phyloP scores from a whole-genome alignment of 2,329 filamentous ascomycete genomes.

The Penicillium corylophilum region DNA sequence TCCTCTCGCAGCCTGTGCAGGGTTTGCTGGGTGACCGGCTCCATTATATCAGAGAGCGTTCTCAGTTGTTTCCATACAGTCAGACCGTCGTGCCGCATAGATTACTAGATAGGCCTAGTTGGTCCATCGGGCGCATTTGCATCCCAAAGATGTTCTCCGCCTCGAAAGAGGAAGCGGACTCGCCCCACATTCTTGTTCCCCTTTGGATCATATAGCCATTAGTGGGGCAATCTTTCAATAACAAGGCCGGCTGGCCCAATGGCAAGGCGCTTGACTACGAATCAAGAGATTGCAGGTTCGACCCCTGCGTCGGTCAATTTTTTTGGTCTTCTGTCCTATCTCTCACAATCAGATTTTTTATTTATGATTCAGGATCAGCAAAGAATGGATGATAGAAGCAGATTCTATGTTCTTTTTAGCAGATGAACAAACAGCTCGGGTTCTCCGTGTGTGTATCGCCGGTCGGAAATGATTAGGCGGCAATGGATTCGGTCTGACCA shows the following conservation, averaged over 20 bases:
- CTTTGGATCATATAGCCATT: not conserved
- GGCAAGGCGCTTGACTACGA: constrained; percentile 54
- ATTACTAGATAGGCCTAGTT: not conserved
- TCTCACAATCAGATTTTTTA: not conserved
- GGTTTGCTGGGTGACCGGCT: not conserved
- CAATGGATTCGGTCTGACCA: too few species aligned
- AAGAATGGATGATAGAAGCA: too few species aligned
- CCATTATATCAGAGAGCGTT: not conserved
- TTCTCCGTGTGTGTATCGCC: too few species aligned
- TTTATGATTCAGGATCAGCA: too few species aligned
- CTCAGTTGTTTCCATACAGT: not conserved
- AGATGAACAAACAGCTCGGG: too few species aligned
- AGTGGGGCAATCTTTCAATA: not conserved
- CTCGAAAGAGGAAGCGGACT: not conserved
- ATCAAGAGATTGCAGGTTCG: constrained; percentile 54
- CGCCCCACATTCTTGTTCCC: not conserved
- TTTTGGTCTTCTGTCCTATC: constrained; percentile 8
- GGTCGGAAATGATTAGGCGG: too few species aligned
- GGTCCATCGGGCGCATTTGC: not conserved
- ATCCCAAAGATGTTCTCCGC: not conserved
- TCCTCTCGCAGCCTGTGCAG: not conserved
- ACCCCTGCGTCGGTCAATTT: constrained; percentile 40
- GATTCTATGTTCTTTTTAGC: too few species aligned
- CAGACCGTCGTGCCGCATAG: not conserved
- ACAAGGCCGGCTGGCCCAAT: constrained; percentile 44